Base-by-base conservation (phyloP, 257 asterid genomes). In the Przewalskia tangutica region DNA sequence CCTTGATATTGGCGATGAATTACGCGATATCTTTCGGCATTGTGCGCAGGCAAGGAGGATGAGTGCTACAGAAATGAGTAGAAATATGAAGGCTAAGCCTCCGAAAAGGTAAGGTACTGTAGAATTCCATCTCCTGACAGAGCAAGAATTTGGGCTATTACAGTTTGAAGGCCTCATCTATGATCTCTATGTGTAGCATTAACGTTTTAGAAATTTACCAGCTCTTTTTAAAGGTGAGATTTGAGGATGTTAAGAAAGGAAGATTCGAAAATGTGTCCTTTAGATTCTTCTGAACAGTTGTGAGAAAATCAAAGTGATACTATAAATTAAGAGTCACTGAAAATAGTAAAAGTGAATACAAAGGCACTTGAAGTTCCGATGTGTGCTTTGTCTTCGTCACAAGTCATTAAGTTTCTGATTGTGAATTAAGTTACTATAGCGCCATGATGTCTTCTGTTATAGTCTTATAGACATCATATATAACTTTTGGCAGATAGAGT, bases 71-170 rank as follows among this genome's bases (percentile, higher is more conserved):
- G 8, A 40, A 27, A 87, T 59, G n/a, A 82, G 60, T 34, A 83
- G 56, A 10, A 87, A 38, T 62, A 84, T 34, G 4, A 70, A 4
- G 8, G 84, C 81, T 11, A 84, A 44, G 62, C 88, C 85, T 20
- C 81, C 77, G 23, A 82, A 84, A 27, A 82, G 80, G 77, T 86
- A 86, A 60, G 84, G 84, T 59, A 78, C 55, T 17, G 85, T 84
- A 63, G 87, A 81, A 65, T 82, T 81, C 87, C 87, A 82, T 14
- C 75, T 63, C 84, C 84, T 70, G 51, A 20, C 51, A 6, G 84
- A 36, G 68, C 38, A 76, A 75, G 59, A 42, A 48, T 50, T 36
- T 79, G 58, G 20, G 44, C 55, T 59, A 46, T 46, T 20, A 58
- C 80, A 14, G 46, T 58, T 77, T 3, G 81, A 38, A 79, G 60